A percentile compares a stretch with the other conserved stretches of the same genome.
Evolutionary conservation across 805 yeast genomes (phyloP).

Genomic region (Wickerhamomyces queroliae): DNA sequence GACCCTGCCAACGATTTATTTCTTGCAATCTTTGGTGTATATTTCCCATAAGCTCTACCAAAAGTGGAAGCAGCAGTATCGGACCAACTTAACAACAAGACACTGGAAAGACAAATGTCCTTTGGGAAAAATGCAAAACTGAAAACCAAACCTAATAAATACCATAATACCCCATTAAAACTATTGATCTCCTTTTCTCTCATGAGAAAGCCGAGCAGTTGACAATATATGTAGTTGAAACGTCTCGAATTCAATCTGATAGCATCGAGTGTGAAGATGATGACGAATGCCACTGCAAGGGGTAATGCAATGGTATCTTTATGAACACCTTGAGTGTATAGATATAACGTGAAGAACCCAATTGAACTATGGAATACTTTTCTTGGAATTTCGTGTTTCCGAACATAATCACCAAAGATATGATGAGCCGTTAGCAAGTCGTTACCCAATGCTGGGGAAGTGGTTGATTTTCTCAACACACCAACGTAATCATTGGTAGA

Average conservation of each 20-base stretch:
- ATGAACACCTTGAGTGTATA: constrained; percentile 60
- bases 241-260: constrained; percentile 54
- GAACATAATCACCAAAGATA: constrained; percentile 46
- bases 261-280: constrained; percentile 58
- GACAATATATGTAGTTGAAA: constrained; percentile 66
- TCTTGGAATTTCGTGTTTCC: constrained; percentile 85
- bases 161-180: constrained; percentile 87
- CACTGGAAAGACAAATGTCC: constrained; percentile 74
- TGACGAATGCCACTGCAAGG: constrained; percentile 46
- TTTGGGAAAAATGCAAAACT: constrained; percentile 69
- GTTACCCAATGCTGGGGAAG: constrained; percentile 10
- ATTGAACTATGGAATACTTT: constrained; percentile 85
- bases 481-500: constrained; percentile 10
- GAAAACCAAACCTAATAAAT: constrained; percentile 68
- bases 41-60: constrained; percentile 81
- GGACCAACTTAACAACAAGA: constrained; percentile 87
- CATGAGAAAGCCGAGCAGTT: constrained; percentile 72
- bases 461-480: constrained; percentile 4
- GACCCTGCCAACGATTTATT: constrained; percentile 90
- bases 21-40: constrained; percentile 70
- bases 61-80: constrained; percentile 95
- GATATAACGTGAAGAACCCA: constrained; percentile 72
- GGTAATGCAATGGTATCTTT: constrained; percentile 55
- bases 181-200: constrained; percentile 70
- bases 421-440: constrained; percentile 32